Conservation (phyloP, 305 asterid species). For the Fraxinus albicans region DNA sequence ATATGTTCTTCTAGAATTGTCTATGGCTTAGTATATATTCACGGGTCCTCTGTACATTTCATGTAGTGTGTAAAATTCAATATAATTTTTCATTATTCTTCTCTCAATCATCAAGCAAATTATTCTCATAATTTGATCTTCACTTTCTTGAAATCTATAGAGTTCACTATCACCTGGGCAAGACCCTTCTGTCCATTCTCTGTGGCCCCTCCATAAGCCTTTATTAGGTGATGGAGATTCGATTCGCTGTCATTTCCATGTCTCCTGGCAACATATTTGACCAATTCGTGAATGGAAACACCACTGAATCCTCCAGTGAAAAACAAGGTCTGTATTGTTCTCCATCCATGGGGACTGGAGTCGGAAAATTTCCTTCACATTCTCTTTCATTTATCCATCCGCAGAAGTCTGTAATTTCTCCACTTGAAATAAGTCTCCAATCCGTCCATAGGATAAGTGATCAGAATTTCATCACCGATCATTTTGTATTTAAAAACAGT, state of each 20-base stretch:
- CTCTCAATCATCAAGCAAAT: too few relatives aligned
- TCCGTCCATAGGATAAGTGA: too few relatives aligned
- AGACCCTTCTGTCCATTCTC: constrained; percentile 25
- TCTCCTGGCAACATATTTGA: constrained; percentile 21
- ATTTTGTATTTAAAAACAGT: background rate
- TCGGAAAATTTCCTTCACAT: background rate
- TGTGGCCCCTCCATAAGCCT: constrained; percentile 29
- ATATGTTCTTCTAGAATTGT: too few relatives aligned
- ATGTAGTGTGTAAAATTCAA: too few relatives aligned
- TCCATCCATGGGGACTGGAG: background rate
- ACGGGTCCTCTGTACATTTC: too few relatives aligned
- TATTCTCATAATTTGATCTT: background rate
- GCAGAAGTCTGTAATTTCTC: constrained; percentile 26
- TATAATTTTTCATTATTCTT: too few relatives aligned
- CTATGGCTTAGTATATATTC: too few relatives aligned
- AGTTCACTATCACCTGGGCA: constrained; percentile 1
- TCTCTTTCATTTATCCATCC: constrained; percentile 47
- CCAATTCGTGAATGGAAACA: background rate
- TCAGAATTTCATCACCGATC: background rate
- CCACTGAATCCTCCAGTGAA: constrained; percentile 12
- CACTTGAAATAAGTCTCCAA: constrained; percentile 6
- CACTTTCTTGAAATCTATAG: background rate
- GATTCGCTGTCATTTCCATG: constrained; percentile 20
- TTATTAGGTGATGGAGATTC: constrained; percentile 17
- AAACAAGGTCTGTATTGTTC: background rate